Base-by-base conservation (phyloP, 129 eudicot genomes). In the Lactuca saligna region DNA sequence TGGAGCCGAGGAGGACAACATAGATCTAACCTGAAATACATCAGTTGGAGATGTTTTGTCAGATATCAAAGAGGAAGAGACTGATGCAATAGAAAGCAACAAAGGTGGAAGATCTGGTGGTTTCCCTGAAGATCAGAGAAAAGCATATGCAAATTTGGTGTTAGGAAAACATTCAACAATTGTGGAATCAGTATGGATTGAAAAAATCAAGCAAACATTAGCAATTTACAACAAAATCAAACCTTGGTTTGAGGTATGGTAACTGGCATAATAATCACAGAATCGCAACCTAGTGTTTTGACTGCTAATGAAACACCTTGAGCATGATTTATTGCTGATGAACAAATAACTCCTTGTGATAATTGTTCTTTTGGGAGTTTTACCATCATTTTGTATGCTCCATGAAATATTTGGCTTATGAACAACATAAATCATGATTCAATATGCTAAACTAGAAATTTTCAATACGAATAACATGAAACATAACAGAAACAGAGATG, bases 331-430 rank as follows among this genome's bases (percentile, higher is more conserved):
- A 96, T 96, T 4, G 98, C 89, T 8, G 98, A 88, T 10, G 98
- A 92, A 57, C 96, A 92, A 14, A 88, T 88, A 8, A 92, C 91
- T 42, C 98, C 96, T 68, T 57, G 82, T 58, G 75, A 80, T 51
- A 89, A 69, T 78, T 86, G 96, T 49, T 84, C 89, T 63, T 64
- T 88, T 25, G 91, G 89, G 58, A 92, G 86, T 70, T 88, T 92
- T 13, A 88, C 96, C 98, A 92, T 88, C 98, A 92, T 88, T 58
- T 91, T 91, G 64, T 91, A 91, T 25, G 98, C 98, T 54, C 98
- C 96, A 3, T 96, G 91, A 56, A 91, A 81, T 0, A 25, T 84
- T 91, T 91, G 66, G 88, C 88, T 1, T 96, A 91, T 69, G 88
- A 91, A 50, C 65, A 77, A 62, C 7, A 41, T 54, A 14, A 34